Percentiles rank a stretch among this genome's conserved stretches.
phyloP scores from a whole-genome alignment of 2,329 filamentous ascomycete genomes.

The Colletotrichum neosansevieriae region DNA sequence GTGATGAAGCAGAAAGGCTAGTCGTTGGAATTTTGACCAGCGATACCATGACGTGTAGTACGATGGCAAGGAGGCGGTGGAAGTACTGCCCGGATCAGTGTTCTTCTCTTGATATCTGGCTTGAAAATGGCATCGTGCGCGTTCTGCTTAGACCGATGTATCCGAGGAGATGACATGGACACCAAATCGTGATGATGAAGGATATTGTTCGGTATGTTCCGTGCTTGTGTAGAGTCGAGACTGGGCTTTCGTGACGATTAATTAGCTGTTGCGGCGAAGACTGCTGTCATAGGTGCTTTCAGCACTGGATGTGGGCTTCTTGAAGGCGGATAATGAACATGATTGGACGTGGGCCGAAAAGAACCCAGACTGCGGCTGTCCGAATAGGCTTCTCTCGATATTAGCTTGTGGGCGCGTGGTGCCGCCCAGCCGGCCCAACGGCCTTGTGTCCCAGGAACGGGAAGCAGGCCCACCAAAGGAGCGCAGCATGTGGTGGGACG shows the following conservation, averaged over 20 bases:
- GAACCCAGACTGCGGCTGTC: constrained; percentile 1
- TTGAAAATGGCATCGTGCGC: background rate
- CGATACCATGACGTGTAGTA: background rate
- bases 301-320: background rate
- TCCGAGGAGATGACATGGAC: too few species aligned
- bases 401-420: constrained; percentile 7
- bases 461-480: constrained; percentile 28
- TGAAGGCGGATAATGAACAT: background rate
- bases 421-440: constrained; percentile 29
- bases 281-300: background rate
- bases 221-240: background rate
- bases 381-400: constrained; percentile 32
- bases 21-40: background rate
- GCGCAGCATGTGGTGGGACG: constrained; percentile 27
- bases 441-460: constrained; percentile 30
- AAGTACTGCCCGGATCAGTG: background rate
- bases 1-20: constrained; percentile 4
- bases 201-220: constrained; percentile 2
- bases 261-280: constrained; percentile 10
- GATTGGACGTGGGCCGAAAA: background rate
- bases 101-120: too few species aligned
- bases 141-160: too few species aligned
- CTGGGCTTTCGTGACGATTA: constrained; percentile 23
- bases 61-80: background rate
- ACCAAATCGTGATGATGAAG: background rate